phyloP scores from a whole-genome alignment of 192 early-diverging fungal genomes.

The Entomortierella parvispora region DNA sequence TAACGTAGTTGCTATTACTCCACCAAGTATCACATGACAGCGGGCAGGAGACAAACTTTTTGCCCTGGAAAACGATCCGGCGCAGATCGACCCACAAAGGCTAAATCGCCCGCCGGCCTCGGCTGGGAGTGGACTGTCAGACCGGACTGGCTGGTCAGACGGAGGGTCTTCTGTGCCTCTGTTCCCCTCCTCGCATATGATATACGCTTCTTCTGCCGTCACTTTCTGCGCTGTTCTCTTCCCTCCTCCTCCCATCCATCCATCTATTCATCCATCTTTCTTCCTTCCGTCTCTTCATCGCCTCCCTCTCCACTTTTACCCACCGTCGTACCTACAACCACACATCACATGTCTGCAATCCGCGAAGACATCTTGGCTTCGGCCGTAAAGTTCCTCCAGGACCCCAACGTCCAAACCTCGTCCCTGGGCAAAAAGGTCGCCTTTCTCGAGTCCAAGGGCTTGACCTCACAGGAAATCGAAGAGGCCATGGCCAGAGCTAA shows the following conservation, averaged over 20 bases:
- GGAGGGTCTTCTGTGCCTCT: too few relatives aligned
- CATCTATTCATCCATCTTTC: not conserved
- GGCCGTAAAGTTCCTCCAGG: constrained; percentile 92
- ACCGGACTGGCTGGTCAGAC: too few relatives aligned
- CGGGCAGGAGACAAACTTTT: too few relatives aligned
- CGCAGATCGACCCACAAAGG: too few relatives aligned
- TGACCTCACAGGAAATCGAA: constrained; percentile 92
- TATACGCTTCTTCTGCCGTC: too few relatives aligned
- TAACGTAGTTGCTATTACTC: too few relatives aligned
- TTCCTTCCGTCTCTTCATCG: not conserved
- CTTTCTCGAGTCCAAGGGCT: constrained; percentile 97
- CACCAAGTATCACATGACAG: too few relatives aligned
- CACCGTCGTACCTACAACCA: not conserved
- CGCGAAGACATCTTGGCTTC: constrained; percentile 81
- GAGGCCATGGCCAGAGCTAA: constrained; percentile 78
- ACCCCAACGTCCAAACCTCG: constrained; percentile 91
- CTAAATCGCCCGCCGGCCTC: too few relatives aligned
- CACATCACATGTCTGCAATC: constrained; percentile 45
- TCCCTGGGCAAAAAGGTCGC: constrained; percentile 91
- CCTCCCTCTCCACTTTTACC: not conserved
- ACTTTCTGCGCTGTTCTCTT: not conserved
- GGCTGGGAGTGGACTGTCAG: too few relatives aligned
- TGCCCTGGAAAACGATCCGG: too few relatives aligned
- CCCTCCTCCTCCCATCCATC: not conserved
- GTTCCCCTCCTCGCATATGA: too few relatives aligned